A percentile compares a stretch with the other conserved stretches of the same genome.
Evolutionary conservation across 495 filamentous ascomycete genomes (phyloP).

Genomic region (Articulospora tetracladia): DNA sequence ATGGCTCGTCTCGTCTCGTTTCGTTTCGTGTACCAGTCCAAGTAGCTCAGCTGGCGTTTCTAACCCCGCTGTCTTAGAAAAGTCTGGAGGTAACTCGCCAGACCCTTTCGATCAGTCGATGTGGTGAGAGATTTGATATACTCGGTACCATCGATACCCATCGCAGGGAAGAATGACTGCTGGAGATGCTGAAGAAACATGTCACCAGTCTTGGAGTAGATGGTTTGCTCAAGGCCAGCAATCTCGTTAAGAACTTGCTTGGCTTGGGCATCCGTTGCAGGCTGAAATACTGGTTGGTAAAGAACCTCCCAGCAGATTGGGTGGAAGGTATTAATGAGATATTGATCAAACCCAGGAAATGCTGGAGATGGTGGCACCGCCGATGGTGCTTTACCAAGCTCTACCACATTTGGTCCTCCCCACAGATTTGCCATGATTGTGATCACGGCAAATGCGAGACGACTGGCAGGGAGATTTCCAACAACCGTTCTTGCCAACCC

Average conservation of each 20-base stretch:
- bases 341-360: slow-evolving; percentile 88
- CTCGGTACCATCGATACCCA: slow-evolving; percentile 43
- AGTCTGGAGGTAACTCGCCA: slow-evolving; percentile 43
- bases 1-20: no score
- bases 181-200: slow-evolving; percentile 46
- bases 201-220: slow-evolving; percentile 80
- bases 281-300: slow-evolving; percentile 67
- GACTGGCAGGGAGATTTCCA: slow-evolving; percentile 65
- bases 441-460: slow-evolving; percentile 79
- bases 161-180: slow-evolving; percentile 40
- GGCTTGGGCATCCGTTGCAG: slow-evolving; percentile 74
- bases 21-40: no score
- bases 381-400: slow-evolving; percentile 42
- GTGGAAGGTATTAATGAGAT: slow-evolving; percentile 85
- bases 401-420: slow-evolving; percentile 76
- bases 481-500: slow-evolving; percentile 73
- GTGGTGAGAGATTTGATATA: slow-evolving; percentile 48
- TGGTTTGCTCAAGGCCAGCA: slow-evolving; percentile 75
- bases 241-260: slow-evolving; percentile 83
- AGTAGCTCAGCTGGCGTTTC: not conserved
- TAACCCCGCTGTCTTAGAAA: slow-evolving; percentile 32
- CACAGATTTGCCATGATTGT: slow-evolving; percentile 73
- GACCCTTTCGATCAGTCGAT: slow-evolving; percentile 41
- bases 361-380: slow-evolving; percentile 37
- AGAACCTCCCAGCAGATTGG: slow-evolving; percentile 84